Conservation (phyloP, 202 grass and related monocot species). For the Cymbopogon flexuosus region DNA sequence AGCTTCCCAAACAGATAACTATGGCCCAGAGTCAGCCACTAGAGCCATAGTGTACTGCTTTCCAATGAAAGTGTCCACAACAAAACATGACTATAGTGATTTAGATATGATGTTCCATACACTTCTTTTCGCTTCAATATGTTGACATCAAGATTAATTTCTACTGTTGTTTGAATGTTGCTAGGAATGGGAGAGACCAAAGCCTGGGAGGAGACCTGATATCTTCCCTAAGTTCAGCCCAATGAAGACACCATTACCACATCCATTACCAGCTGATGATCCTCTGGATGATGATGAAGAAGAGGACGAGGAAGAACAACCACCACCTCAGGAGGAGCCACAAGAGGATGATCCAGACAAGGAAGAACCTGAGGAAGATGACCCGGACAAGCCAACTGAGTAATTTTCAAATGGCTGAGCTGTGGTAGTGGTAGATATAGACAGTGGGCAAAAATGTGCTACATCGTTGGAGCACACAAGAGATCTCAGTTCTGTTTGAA, state of each 20-base stretch:
- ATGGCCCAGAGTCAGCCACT: no score
- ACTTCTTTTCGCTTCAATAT: neutral
- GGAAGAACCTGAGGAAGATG: constrained; percentile 60
- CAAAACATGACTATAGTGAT: neutral
- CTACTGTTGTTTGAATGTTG: neutral
- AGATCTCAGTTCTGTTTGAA: constrained; percentile 10
- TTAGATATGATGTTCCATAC: constrained; percentile 2
- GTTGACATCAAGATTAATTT: constrained; percentile 1
- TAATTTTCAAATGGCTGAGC: constrained; percentile 19
- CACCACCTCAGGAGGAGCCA: constrained; percentile 48
- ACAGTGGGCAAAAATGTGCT: neutral
- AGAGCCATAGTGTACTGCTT: no score
- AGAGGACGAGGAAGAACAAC: constrained; percentile 53
- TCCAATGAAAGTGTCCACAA: no score
- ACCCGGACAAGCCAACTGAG: constrained; percentile 54
- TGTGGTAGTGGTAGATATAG: constrained; percentile 39
- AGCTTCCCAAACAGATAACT: no score
- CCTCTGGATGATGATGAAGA: constrained; percentile 63
- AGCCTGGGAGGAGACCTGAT: constrained; percentile 66
- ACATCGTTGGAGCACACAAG: constrained; percentile 13
- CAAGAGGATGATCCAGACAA: constrained; percentile 63
- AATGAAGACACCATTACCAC: constrained; percentile 66
- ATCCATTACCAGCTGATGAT: constrained; percentile 57
- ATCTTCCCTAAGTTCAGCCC: constrained; percentile 73
- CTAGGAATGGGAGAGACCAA: constrained; percentile 66